These are phyloP conservation scores for Trypanosoma congolense DNA, from an alignment of 208 protist genomes.

Conservation along the genomic window DNA sequence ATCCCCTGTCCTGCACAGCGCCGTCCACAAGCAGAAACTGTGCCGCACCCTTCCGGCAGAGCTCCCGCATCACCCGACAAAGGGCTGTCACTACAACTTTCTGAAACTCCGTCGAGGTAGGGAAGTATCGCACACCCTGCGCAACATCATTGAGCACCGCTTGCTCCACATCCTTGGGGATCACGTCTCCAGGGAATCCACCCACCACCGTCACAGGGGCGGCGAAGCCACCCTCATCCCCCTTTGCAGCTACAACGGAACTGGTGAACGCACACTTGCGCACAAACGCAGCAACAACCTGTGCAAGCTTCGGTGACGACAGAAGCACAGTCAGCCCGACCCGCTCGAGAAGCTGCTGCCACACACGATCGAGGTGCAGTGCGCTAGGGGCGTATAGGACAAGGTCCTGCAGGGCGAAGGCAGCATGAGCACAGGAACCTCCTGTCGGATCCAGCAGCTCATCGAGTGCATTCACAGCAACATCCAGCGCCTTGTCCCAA, in stretches of 20 bases:
- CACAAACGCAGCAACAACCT: conserved; percentile 50
- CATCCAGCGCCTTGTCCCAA: conserved; percentile 56
- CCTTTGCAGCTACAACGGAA: not conserved
- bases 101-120: conserved; percentile 46
- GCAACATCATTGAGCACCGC: conserved; percentile 39
- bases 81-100: conserved; percentile 31
- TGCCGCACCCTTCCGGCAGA: conserved; percentile 39
- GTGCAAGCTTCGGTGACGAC: conserved; percentile 30
- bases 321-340: conserved; percentile 40
- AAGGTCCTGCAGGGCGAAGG: conserved; percentile 77
- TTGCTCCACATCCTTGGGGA: conserved; percentile 52
- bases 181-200: conserved; percentile 22
- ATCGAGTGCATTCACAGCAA: conserved; percentile 39
- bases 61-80: conserved; percentile 31
- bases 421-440: conserved; percentile 32
- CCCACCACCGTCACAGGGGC: conserved; percentile 3
- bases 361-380: conserved; percentile 63
- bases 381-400: conserved; percentile 70
- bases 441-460: conserved; percentile 48
- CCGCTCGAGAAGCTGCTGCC: conserved; percentile 35
- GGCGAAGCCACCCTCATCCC: not conserved
- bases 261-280: conserved; percentile 70
- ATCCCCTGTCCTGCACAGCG: conserved; percentile 42
- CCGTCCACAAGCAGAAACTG: conserved; percentile 69
- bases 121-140: conserved; percentile 53